These are phyloP conservation scores for Triangularia setosa DNA, from an alignment of 2,329 filamentous ascomycete genomes.

Conservation along the genomic window DNA sequence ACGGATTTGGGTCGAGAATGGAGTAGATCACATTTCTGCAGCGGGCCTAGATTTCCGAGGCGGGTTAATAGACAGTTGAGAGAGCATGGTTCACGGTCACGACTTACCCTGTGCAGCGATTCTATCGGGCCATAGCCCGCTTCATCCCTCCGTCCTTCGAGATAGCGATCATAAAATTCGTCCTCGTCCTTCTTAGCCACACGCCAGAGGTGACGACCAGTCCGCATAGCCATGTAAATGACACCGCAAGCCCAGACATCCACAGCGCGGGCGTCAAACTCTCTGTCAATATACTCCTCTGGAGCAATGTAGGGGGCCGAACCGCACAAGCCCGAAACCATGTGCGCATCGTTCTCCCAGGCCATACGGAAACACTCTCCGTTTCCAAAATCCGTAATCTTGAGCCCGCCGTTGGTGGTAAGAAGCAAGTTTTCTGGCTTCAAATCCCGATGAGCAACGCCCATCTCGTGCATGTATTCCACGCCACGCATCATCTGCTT, in stretches of 20 bases:
- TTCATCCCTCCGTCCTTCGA: constrained; percentile 88
- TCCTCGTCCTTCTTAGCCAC: constrained; percentile 97
- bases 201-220: constrained; percentile 91
- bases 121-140: constrained; percentile 96
- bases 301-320: constrained; percentile 97
- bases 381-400: constrained; percentile 98
- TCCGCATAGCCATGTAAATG: constrained; percentile 99
- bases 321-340: constrained; percentile 95
- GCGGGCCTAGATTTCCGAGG: constrained; percentile 63
- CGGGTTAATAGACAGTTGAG: neutral
- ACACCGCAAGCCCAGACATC: constrained; percentile 98
- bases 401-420: constrained; percentile 86
- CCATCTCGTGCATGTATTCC: constrained; percentile 99
- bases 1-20: constrained; percentile 91
- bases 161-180: constrained; percentile 92
- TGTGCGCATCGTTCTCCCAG: constrained; percentile 97
- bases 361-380: constrained; percentile 99
- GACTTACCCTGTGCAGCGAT: constrained; percentile 86
- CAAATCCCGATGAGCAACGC: constrained; percentile 91
- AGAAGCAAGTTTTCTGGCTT: constrained; percentile 96
- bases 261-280: constrained; percentile 96
- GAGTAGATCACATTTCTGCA: constrained; percentile 99
- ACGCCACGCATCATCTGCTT: constrained; percentile 99
- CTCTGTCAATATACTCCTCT: constrained; percentile 90
- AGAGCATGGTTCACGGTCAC: neutral